Percentiles rank a stretch among this genome's conserved stretches.
Conservation (phyloP, 164 flowering plant genomes). For the Stephania japonica region DNA sequence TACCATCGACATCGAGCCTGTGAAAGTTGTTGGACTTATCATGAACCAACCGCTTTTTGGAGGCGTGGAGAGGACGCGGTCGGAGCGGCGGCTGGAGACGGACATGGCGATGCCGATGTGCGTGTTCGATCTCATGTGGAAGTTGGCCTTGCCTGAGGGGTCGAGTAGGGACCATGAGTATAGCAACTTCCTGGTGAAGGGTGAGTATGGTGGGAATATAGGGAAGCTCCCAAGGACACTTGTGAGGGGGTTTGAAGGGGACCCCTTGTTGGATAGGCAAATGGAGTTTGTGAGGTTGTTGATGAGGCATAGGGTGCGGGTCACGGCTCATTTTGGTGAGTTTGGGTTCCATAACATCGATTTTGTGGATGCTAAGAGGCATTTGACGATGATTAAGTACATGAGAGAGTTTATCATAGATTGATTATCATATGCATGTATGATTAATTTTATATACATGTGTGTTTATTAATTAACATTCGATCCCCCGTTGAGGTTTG, state of each 20-base stretch:
- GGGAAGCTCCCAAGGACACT: conserved; percentile 8
- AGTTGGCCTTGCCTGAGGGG: conserved; percentile 32
- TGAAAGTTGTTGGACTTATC: conserved; percentile 23
- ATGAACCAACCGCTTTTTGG: conserved; percentile 36
- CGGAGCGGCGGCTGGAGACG: conserved; percentile 15
- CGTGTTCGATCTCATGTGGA: conserved; percentile 29
- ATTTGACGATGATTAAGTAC: conserved; percentile 21
- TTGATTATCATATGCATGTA: too few species aligned
- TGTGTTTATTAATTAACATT: too few species aligned
- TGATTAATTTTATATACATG: too few species aligned
- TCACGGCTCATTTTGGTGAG: conserved; percentile 36
- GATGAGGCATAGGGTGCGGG: conserved; percentile 6
- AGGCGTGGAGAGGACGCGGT: conserved; percentile 18
- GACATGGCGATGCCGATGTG: conserved; percentile 21
- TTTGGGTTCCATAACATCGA: conserved; percentile 47
- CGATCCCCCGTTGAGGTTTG: too few species aligned
- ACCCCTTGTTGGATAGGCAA: conserved; percentile 11
- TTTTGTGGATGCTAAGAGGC: conserved; percentile 33
- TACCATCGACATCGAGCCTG: conserved; percentile 15
- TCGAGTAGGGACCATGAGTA: conserved; percentile 26
- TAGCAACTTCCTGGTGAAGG: conserved; percentile 10
- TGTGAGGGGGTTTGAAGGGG: conserved; percentile 15
- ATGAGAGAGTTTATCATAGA: conserved; percentile 36
- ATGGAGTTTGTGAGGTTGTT: conserved; percentile 12
- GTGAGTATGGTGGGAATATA: conserved; percentile 1